A percentile compares a stretch with the other conserved stretches of the same genome.
Evolutionary conservation across 106 monocot species (phyloP).

Genomic region (Apostasia shenzhenica): DNA sequence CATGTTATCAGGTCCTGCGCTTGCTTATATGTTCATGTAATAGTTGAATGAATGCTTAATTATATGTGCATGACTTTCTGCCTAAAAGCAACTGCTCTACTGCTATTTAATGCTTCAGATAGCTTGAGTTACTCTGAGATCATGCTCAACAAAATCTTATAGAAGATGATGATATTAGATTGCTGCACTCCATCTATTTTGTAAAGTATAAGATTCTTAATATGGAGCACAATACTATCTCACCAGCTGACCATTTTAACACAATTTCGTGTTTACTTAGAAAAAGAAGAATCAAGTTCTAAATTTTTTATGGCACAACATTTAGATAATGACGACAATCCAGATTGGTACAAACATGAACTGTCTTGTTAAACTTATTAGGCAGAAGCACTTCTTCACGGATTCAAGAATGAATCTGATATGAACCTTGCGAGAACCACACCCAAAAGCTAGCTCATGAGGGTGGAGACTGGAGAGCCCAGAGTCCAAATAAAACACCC

Average conservation of each 20-base stretch:
- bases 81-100: constrained; percentile 49
- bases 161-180: constrained; percentile 67
- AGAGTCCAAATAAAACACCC: no score
- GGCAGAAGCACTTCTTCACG: no score
- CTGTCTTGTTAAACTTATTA: no score
- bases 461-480: no score
- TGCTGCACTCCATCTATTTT: constrained; percentile 90
- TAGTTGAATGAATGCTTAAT: not conserved
- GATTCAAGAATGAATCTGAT: no score
- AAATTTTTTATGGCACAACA: constrained; percentile 11
- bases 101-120: constrained; percentile 79
- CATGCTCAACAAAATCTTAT: constrained; percentile 54
- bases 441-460: no score
- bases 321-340: no score
- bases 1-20: constrained; percentile 34
- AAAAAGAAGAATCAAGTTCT: constrained; percentile 83
- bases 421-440: no score
- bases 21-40: not conserved
- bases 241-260: constrained; percentile 58
- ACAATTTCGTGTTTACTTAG: constrained; percentile 88
- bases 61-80: constrained; percentile 1
- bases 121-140: constrained; percentile 83
- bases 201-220: constrained; percentile 81
- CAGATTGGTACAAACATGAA: no score
- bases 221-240: constrained; percentile 74